Base-by-base conservation (phyloP, 805 yeast genomes). In the Candida palmyrensis region DNA sequence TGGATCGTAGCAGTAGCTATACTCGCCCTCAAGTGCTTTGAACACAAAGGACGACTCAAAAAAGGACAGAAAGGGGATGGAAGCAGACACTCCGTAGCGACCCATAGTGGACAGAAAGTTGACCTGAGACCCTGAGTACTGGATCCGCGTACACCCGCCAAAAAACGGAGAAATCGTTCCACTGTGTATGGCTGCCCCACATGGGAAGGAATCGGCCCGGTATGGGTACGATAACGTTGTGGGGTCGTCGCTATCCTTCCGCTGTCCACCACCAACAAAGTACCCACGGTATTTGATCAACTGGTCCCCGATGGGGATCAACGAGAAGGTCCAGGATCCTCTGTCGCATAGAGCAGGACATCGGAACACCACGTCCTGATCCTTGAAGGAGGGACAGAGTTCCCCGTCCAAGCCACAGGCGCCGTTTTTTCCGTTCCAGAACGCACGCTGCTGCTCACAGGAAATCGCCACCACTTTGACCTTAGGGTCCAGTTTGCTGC, bases 291-390 rank as follows among this genome's bases (percentile, higher is more conserved):
- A 85, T 49, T 84, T 83, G 16, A 82, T 64, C 41, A 75, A 57
- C 35, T 75, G 61, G 32, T 69, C 69, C 0, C 96, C 97, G 1
- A 86, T 85, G 0, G 89, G 79, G 8, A 81, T 61, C 12, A 80
- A 75, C 2, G 88, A 75, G 53, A 79, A 89, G 0, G 86, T 72
- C 79, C 83, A 77, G 23, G 88, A 78, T 20, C 77, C 84, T 21
- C 81, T 61, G 43, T 81, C 87, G 57, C 97, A 89, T 21, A 88
- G 61, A 0, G 96, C 95, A 0, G 96, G 96, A 55, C 97, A 89
- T 43, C 87, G 66, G 48, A 88, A 68, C 3, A 71, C 54, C 18
- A 81, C 68, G 30, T 60, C 49, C 18, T 62, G 55, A 10, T 32
- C 34, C 3, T 50, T 57, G 29, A 69, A 57, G 0, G 77, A 71